phyloP scores from a whole-genome alignment of 441 rosid genomes.

The Sinapis alba region DNA sequence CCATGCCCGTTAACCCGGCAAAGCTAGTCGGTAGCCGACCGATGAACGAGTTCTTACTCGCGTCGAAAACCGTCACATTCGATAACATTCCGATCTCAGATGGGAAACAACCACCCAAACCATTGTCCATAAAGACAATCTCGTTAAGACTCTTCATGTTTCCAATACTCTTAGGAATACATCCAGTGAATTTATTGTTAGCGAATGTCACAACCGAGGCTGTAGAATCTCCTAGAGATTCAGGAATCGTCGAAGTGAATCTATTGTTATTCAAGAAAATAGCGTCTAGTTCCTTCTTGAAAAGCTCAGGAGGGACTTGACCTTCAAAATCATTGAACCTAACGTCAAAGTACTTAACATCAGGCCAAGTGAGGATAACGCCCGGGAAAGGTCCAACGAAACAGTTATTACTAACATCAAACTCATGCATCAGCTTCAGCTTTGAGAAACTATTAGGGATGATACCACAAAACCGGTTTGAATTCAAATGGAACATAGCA shows the following conservation, averaged over 20 bases:
- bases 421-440: conserved; percentile 62
- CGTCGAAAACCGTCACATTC: conserved; percentile 59
- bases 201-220: conserved; percentile 66
- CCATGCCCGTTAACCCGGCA: conserved; percentile 43
- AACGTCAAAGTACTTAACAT: conserved; percentile 55
- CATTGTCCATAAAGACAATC: conserved; percentile 54
- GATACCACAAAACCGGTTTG: conserved; percentile 80
- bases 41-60: conserved; percentile 48
- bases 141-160: conserved; percentile 65
- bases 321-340: too few species aligned
- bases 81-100: conserved; percentile 56
- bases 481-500: conserved; percentile 69
- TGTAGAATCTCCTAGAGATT: conserved; percentile 56
- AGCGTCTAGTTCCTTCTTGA: too few species aligned
- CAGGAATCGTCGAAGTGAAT: conserved; percentile 61
- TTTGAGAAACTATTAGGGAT: conserved; percentile 66
- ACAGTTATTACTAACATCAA: conserved; percentile 80
- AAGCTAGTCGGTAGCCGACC: conserved; percentile 54
- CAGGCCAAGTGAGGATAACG: conserved; percentile 53
- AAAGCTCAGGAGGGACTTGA: too few species aligned
- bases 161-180: conserved; percentile 70
- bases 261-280: conserved; percentile 75
- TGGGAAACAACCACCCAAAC: conserved; percentile 72
- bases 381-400: conserved; percentile 71
- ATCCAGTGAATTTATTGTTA: conserved; percentile 47